Percentiles rank a stretch among this genome's conserved stretches.
These are phyloP conservation scores for Mollisia scopiformis DNA, from an alignment of 2,329 filamentous ascomycete species.

Conservation along the genomic window DNA sequence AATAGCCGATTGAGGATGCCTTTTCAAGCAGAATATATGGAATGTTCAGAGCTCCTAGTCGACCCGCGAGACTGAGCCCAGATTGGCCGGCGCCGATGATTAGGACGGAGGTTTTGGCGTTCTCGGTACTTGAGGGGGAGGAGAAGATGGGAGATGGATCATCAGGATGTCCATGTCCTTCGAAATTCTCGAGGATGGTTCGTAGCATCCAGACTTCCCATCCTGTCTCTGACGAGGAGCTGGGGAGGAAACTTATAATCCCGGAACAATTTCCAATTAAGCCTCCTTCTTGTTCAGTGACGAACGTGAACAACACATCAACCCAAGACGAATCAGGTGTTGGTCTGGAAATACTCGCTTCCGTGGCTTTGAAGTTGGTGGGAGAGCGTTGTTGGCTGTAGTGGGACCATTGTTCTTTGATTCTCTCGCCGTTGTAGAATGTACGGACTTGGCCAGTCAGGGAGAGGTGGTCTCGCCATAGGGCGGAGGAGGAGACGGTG, in stretches of 20 bases:
- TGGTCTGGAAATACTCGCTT: neutral
- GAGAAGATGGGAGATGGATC: slow-evolving; percentile 10
- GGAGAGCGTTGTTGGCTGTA: neutral
- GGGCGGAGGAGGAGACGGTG: neutral
- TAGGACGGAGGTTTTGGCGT: neutral
- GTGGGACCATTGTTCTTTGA: slow-evolving; percentile 1
- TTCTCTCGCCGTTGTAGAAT: neutral
- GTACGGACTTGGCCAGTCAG: neutral
- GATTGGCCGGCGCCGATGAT: slow-evolving; percentile 58
- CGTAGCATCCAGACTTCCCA: slow-evolving; percentile 16
- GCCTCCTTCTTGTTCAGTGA: neutral
- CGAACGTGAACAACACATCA: slow-evolving; percentile 9
- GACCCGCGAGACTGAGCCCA: slow-evolving; percentile 56
- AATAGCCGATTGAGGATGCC: slow-evolving; percentile 59
- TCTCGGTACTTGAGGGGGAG: neutral
- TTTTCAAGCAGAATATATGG: slow-evolving; percentile 58
- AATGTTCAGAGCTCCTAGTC: slow-evolving; percentile 59
- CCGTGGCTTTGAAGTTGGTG: neutral
- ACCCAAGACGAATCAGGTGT: slow-evolving; percentile 4
- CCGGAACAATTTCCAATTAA: slow-evolving; percentile 11
- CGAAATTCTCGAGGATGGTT: slow-evolving; percentile 16
- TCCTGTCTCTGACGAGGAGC: neutral
- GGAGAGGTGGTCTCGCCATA: slow-evolving; percentile 4
- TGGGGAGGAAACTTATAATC: slow-evolving; percentile 4
- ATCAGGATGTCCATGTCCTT: slow-evolving; percentile 10